Evolutionary conservation across 1,284 basidiomycete genomes (phyloP).

Genomic region (Papiliotrema fonsecae): DNA sequence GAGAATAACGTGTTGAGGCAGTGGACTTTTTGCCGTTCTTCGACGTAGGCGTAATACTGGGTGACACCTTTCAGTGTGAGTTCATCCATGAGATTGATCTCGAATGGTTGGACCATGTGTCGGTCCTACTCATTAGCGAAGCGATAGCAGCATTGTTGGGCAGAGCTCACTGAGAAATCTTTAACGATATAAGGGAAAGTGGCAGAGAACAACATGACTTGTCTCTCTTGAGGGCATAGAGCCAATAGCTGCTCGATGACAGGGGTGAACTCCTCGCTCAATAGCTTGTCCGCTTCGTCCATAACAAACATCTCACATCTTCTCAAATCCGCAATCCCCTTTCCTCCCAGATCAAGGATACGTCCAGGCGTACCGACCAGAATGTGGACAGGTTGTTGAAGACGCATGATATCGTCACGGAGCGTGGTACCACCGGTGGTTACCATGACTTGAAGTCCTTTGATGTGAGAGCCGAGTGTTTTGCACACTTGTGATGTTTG

Average conservation of each 20-base stretch:
- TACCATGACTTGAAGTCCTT: constrained; percentile 91
- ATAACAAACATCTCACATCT: constrained; percentile 95
- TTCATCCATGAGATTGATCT: constrained; percentile 99
- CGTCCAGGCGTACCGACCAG: constrained; percentile 96
- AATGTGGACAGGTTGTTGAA: constrained; percentile 87
- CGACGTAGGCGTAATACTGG: constrained; percentile 98
- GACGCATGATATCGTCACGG: constrained; percentile 93
- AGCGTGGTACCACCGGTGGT: constrained; percentile 97
- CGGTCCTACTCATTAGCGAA: constrained; percentile 63
- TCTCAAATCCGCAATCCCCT: constrained; percentile 88
- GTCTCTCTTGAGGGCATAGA: constrained; percentile 78
- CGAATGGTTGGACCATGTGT: constrained; percentile 93
- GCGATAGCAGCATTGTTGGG: neutral
- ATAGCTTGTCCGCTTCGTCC: constrained; percentile 98
- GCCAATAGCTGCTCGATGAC: constrained; percentile 94
- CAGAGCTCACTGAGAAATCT: constrained; percentile 78
- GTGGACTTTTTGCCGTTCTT: constrained; percentile 98
- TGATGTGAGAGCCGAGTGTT: constrained; percentile 90
- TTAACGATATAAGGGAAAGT: constrained; percentile 99
- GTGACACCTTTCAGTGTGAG: constrained; percentile 97
- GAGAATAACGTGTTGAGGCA: constrained; percentile 53
- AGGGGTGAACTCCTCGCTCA: constrained; percentile 95
- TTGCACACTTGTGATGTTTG: constrained; percentile 98
- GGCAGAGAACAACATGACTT: constrained; percentile 98
- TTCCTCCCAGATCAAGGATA: constrained; percentile 91